phyloP scores from a whole-genome alignment of 1,139 yeast genomes.

The Diutina scorzettiae region DNA sequence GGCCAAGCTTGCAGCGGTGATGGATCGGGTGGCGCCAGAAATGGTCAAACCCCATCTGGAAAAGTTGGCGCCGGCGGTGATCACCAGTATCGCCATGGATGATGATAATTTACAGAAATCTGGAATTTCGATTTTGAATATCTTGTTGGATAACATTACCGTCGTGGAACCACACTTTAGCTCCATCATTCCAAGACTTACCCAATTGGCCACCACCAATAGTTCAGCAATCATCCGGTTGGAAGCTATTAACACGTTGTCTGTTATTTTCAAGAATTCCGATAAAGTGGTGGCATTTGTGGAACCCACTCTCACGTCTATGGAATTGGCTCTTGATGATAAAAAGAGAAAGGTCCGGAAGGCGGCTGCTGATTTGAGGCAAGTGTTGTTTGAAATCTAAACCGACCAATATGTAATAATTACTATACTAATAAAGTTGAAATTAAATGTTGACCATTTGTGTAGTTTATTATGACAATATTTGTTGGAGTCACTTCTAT shows the following conservation, averaged over 20 bases:
- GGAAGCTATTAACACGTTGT: constrained; percentile 45
- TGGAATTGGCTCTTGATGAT: constrained; percentile 57
- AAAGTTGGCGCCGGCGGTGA: constrained; percentile 55
- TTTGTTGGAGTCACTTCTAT: too few species aligned
- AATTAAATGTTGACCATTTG: too few species aligned
- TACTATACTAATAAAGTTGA: too few species aligned
- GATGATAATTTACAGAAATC: neutral
- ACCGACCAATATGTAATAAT: neutral
- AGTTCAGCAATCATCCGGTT: constrained; percentile 30
- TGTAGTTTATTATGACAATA: too few species aligned
- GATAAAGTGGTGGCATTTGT: constrained; percentile 40
- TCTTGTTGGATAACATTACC: constrained; percentile 10
- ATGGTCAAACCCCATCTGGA: constrained; percentile 52
- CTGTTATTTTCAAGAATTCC: constrained; percentile 26
- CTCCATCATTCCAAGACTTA: constrained; percentile 43
- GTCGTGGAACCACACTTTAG: constrained; percentile 42
- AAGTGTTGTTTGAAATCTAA: constrained; percentile 46
- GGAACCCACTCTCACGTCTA: constrained; percentile 32
- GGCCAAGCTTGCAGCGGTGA: constrained; percentile 52
- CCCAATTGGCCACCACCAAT: constrained; percentile 21
- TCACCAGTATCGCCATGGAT: constrained; percentile 23
- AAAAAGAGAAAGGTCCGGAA: constrained; percentile 62
- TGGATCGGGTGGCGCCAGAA: constrained; percentile 51
- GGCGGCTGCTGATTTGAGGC: constrained; percentile 69
- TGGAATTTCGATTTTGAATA: constrained; percentile 43